phyloP scores from a whole-genome alignment of 148 eudicot species.

The Vaccinium darrowii region DNA sequence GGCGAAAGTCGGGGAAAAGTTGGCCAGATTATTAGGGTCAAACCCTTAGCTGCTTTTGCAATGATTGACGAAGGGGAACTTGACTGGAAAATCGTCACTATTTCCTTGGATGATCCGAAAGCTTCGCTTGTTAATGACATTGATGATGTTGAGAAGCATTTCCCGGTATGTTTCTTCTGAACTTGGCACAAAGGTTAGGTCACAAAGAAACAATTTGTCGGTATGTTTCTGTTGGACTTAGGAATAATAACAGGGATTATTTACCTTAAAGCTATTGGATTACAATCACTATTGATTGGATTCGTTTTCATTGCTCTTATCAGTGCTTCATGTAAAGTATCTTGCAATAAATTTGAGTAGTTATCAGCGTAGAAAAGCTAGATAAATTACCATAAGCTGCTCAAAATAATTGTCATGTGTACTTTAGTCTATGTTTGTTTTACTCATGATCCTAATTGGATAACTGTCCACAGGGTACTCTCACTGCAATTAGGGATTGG shows the following conservation, averaged over 20 bases:
- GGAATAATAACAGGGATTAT: neutral
- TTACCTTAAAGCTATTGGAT: neutral
- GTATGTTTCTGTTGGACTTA: conserved; percentile 39
- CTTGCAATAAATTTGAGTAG: neutral
- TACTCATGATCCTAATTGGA: neutral
- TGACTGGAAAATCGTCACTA: conserved; percentile 98
- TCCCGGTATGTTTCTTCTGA: conserved; percentile 59
- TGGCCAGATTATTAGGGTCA: conserved; percentile 84
- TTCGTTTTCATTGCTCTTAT: neutral
- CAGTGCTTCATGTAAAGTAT: neutral
- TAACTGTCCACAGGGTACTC: conserved; percentile 64
- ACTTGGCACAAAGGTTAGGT: neutral
- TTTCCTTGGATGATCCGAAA: conserved; percentile 92
- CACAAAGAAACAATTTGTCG: conserved; percentile 49
- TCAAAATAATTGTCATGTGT: neutral
- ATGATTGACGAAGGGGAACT: conserved; percentile 99
- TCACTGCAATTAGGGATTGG: conserved; percentile 98
- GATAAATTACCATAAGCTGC: neutral
- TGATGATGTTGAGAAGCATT: conserved; percentile 95
- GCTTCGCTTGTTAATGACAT: conserved; percentile 94
- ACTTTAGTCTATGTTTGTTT: neutral
- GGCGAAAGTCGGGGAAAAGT: conserved; percentile 74
- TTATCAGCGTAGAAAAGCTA: neutral
- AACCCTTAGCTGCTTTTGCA: conserved; percentile 90
- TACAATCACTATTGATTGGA: neutral